Evolutionary conservation across 2,329 filamentous ascomycete species (phyloP).

Genomic region (Ceratocystis destructans): DNA sequence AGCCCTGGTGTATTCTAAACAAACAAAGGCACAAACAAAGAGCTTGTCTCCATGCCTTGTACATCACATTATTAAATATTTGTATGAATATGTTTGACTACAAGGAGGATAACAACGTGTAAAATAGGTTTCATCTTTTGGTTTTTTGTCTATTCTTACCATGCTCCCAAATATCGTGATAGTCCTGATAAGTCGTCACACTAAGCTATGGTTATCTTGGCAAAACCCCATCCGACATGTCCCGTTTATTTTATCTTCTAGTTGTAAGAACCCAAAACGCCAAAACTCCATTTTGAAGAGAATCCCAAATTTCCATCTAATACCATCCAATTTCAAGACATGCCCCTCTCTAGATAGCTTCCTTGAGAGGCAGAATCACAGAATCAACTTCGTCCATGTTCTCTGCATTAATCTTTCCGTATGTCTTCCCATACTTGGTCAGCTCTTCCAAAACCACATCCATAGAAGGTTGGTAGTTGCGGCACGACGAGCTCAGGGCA

Average conservation of each 20-base stretch:
- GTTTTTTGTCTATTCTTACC: neutral
- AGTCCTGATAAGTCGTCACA: conserved; percentile 29
- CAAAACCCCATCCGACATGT: conserved; percentile 53
- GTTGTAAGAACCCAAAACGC: conserved; percentile 11
- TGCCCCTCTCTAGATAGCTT: conserved; percentile 8
- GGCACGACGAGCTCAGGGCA: conserved; percentile 69
- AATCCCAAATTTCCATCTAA: neutral
- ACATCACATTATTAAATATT: conserved; percentile 15
- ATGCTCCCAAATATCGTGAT: neutral
- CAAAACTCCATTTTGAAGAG: conserved; percentile 13
- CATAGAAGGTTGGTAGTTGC: conserved; percentile 81
- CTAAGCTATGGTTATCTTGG: conserved; percentile 53
- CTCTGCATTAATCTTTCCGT: conserved; percentile 55
- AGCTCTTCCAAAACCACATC: conserved; percentile 53
- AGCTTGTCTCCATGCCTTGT: conserved; percentile 9
- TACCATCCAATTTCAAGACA: neutral
- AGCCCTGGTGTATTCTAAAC: neutral
- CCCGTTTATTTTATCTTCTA: neutral
- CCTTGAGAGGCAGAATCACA: conserved; percentile 50
- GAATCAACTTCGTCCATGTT: conserved; percentile 80
- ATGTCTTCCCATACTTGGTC: conserved; percentile 40
- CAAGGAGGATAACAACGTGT: neutral
- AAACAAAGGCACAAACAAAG: neutral
- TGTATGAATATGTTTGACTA: conserved; percentile 11
- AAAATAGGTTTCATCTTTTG: neutral